A percentile compares a stretch with the other conserved stretches of the same genome.
These are phyloP conservation scores for Pseudogymnoascus sp. DNA, from an alignment of 2,329 filamentous ascomycete genomes.

Conservation along the genomic window DNA sequence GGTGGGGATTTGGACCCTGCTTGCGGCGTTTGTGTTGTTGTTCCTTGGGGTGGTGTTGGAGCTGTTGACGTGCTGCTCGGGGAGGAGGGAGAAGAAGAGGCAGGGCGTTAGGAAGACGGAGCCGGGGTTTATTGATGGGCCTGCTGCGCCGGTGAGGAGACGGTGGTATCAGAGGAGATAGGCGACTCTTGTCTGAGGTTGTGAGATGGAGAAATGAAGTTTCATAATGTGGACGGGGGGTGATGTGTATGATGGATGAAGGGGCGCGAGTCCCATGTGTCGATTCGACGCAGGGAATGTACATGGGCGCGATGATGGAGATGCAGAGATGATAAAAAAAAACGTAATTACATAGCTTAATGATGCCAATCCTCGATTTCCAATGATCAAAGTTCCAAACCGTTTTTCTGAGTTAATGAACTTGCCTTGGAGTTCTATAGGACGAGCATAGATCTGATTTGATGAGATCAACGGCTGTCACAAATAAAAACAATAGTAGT, in stretches of 20 bases:
- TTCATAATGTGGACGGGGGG: not conserved
- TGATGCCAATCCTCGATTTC: not conserved
- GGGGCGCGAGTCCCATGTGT: not conserved
- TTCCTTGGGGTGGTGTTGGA: constrained; percentile 49
- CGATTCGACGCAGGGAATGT: not conserved
- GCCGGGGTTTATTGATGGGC: not conserved
- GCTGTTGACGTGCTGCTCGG: constrained; percentile 50
- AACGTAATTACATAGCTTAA: not conserved
- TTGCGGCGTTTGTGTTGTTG: constrained; percentile 46
- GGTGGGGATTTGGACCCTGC: constrained; percentile 48
- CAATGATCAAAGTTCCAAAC: not conserved
- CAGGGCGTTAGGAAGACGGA: not conserved
- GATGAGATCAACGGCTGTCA: no score
- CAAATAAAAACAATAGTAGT: not conserved
- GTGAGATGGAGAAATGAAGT: no score
- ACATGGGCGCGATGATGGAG: not conserved
- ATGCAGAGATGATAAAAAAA: not conserved
- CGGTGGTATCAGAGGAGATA: not conserved
- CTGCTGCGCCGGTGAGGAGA: not conserved
- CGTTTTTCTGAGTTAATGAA: not conserved
- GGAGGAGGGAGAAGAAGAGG: not conserved
- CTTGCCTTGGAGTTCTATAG: not conserved
- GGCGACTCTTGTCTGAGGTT: not conserved
- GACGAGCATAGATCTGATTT: no score
- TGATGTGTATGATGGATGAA: not conserved